A percentile compares a stretch with the other conserved stretches of the same genome.
These are phyloP conservation scores for Selenicereus undatus DNA, from an alignment of 148 eudicot species.

Conservation along the genomic window DNA sequence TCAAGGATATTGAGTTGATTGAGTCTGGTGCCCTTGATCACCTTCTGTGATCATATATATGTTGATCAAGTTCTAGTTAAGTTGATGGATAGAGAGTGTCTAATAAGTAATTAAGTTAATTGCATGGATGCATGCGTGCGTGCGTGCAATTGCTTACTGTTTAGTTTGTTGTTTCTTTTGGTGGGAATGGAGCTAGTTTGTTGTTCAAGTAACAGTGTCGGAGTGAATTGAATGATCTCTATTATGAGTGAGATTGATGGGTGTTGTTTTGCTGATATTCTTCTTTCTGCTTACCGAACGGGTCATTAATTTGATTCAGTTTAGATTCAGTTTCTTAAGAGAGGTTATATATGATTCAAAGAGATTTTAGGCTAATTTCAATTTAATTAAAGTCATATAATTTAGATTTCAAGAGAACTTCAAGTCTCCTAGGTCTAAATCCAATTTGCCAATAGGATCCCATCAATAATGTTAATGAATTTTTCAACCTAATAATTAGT, in stretches of 20 bases:
- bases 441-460: too few relatives aligned
- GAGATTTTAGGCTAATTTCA: not conserved
- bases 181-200: not conserved
- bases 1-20: conserved; percentile 6
- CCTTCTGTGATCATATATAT: not conserved
- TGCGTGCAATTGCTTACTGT: not conserved
- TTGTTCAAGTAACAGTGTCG: too few relatives aligned
- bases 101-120: too few relatives aligned
- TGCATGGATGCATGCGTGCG: not conserved
- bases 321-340: too few relatives aligned
- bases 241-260: not conserved
- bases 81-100: not conserved
- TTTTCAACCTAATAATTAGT: too few relatives aligned
- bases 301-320: too few relatives aligned
- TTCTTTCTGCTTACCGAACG: too few relatives aligned
- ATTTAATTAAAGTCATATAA: too few relatives aligned
- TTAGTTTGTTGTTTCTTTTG: not conserved
- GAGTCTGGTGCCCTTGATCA: conserved; percentile 19
- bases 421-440: too few relatives aligned
- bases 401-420: too few relatives aligned
- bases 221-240: too few relatives aligned
- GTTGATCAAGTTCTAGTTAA: not conserved
- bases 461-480: too few relatives aligned
- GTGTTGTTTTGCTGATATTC: not conserved
- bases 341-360: not conserved